A percentile compares a stretch with the other conserved stretches of the same genome.
These are phyloP conservation scores for Whalleya microplaca DNA, from an alignment of 2,329 filamentous ascomycete genomes.

Conservation along the genomic window DNA sequence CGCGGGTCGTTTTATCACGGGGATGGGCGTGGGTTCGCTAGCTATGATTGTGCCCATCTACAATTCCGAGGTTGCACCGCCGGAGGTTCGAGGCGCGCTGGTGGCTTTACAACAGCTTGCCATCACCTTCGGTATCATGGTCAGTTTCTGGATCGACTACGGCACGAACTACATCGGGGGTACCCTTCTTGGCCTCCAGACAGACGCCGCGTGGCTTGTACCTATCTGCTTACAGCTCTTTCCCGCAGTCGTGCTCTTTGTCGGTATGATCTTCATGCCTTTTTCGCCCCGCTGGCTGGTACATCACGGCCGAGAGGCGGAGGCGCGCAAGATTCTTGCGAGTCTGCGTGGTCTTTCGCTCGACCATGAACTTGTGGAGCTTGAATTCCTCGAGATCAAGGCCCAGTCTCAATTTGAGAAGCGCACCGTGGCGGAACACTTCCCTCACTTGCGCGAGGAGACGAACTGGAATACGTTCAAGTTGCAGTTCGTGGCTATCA, in stretches of 20 bases:
- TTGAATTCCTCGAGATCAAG: slow-evolving; percentile 84
- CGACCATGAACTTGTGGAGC: slow-evolving; percentile 69
- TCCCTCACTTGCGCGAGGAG: slow-evolving; percentile 64
- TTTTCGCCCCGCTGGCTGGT: slow-evolving; percentile 78
- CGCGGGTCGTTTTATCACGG: slow-evolving; percentile 73
- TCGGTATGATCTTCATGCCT: slow-evolving; percentile 79
- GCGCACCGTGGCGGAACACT: slow-evolving; percentile 67
- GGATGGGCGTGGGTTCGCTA: slow-evolving; percentile 70
- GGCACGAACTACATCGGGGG: slow-evolving; percentile 70
- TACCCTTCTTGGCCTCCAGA: slow-evolving; percentile 49
- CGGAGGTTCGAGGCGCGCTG: slow-evolving; percentile 46
- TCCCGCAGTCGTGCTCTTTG: slow-evolving; percentile 67
- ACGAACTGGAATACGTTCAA: slow-evolving; percentile 68
- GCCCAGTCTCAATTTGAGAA: slow-evolving; percentile 80
- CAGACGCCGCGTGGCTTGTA: slow-evolving; percentile 72
- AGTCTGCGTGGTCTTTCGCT: slow-evolving; percentile 62
- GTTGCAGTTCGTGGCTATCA: slow-evolving; percentile 70
- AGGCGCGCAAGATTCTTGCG: slow-evolving; percentile 67
- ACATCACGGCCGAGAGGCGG: slow-evolving; percentile 64
- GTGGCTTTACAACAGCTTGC: slow-evolving; percentile 55
- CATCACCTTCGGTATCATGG: slow-evolving; percentile 65
- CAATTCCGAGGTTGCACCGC: slow-evolving; percentile 51
- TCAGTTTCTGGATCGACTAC: slow-evolving; percentile 67
- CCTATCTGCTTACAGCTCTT: slow-evolving; percentile 73
- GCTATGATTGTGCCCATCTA: slow-evolving; percentile 68